phyloP scores from a whole-genome alignment of 768 basidiomycete genomes.

The Kwoniella dejecticola region DNA sequence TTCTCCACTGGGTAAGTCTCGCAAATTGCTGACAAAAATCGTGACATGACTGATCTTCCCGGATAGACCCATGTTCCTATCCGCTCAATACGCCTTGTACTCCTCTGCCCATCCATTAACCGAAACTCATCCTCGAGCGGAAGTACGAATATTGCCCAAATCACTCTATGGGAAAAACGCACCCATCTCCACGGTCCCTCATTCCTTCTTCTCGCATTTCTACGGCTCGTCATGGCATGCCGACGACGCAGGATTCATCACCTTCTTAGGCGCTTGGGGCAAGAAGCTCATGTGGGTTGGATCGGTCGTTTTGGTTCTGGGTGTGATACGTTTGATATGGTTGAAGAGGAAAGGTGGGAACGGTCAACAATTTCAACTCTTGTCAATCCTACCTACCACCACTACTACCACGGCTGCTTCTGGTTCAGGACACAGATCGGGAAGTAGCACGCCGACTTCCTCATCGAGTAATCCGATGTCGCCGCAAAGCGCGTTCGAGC shows the following conservation, averaged over 20 bases:
- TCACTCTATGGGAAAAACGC: constrained; percentile 98
- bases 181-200: constrained; percentile 73
- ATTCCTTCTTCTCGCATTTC: constrained; percentile 94
- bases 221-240: constrained; percentile 99
- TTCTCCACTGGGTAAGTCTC: constrained; percentile 74
- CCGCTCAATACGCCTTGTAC: constrained; percentile 88
- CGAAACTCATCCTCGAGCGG: constrained; percentile 62
- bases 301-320: constrained; percentile 69
- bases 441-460: constrained; percentile 13
- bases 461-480: constrained; percentile 12
- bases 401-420: background rate
- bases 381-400: constrained; percentile 31
- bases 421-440: background rate
- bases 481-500: constrained; percentile 13
- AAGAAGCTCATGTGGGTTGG: constrained; percentile 85
- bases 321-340: constrained; percentile 62
- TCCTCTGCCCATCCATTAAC: constrained; percentile 58
- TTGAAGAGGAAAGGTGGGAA: constrained; percentile 4
- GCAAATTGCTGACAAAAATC: background rate
- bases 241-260: constrained; percentile 96
- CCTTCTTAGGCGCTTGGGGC: constrained; percentile 86
- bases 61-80: constrained; percentile 94
- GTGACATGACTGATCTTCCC: too few species aligned
- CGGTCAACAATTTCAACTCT: constrained; percentile 29
- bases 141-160: constrained; percentile 90